Percentiles rank a stretch among this genome's conserved stretches.
Evolutionary conservation across 306 rosid genomes (phyloP).

Genomic region (Lotus japonicus): DNA sequence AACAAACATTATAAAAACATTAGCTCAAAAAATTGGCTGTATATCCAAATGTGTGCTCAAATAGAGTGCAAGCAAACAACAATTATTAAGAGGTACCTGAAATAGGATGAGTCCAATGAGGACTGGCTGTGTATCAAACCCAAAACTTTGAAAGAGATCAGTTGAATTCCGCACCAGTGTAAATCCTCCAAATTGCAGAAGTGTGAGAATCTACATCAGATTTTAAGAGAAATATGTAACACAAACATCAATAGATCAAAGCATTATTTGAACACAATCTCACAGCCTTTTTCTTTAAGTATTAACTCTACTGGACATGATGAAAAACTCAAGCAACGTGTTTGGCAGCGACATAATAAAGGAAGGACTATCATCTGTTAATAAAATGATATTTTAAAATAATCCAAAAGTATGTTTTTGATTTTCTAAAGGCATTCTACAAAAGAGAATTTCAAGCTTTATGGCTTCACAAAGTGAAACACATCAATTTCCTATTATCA

Average conservation of each 20-base stretch:
- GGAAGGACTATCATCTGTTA: not conserved
- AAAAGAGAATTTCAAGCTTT: not conserved
- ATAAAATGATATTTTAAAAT: slow-evolving; percentile 8
- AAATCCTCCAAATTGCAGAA: slow-evolving; percentile 96
- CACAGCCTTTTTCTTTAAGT: not conserved
- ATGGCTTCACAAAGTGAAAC: slow-evolving; percentile 11
- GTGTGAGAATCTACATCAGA: slow-evolving; percentile 67
- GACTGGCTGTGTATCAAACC: slow-evolving; percentile 93
- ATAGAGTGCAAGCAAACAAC: not conserved
- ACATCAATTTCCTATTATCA: not conserved
- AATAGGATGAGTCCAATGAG: slow-evolving; percentile 87
- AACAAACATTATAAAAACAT: not conserved
- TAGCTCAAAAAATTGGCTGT: not conserved
- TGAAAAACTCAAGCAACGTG: not conserved
- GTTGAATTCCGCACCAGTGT: slow-evolving; percentile 88
- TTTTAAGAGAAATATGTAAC: slow-evolving; percentile 14
- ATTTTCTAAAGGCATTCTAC: not conserved
- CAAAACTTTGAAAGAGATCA: slow-evolving; percentile 79
- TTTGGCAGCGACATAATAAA: not conserved
- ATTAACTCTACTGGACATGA: slow-evolving; percentile 2
- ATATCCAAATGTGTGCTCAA: slow-evolving; percentile 6
- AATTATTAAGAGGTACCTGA: slow-evolving; percentile 47
- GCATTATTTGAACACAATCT: not conserved
- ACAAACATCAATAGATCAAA: not conserved
- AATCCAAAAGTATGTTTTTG: slow-evolving; percentile 7